Conservation (phyloP, 2,329 filamentous ascomycete genomes). For the Furcasterigmium sp. region DNA sequence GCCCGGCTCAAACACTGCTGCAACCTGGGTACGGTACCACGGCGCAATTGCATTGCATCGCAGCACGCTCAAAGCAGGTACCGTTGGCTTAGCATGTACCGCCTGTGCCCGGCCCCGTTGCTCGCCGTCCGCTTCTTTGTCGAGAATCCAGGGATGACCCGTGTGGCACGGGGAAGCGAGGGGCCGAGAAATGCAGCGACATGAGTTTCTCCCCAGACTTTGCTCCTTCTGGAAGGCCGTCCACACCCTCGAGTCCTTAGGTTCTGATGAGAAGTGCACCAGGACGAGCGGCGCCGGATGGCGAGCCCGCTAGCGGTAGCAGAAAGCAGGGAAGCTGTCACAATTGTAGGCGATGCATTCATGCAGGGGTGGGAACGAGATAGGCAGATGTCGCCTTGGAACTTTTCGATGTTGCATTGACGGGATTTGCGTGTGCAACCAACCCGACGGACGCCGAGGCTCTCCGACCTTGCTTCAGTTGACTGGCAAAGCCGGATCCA, state of each 20-base stretch:
- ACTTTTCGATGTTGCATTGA: neutral
- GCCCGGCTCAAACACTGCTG: no score
- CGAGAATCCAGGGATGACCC: neutral
- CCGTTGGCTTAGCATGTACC: neutral
- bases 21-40: no score
- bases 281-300: neutral
- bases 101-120: neutral
- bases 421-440: no score
- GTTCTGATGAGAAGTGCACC: neutral
- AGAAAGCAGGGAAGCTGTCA: neutral
- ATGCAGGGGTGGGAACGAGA: neutral
- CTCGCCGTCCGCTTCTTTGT: neutral
- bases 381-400: neutral
- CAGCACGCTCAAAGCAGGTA: neutral
- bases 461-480: no score
- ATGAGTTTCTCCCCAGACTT: neutral
- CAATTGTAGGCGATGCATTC: neutral
- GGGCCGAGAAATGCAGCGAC: neutral
- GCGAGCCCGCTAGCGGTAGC: neutral
- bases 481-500: no score
- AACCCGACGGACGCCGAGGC: no score
- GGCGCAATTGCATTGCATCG: no score
- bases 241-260: neutral
- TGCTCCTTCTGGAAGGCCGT: no score
- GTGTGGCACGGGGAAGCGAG: neutral